A percentile compares a stretch with the other conserved stretches of the same genome.
Evolutionary conservation across 2,329 filamentous ascomycete genomes (phyloP).

Genomic region (Zymoseptoria passerinii): DNA sequence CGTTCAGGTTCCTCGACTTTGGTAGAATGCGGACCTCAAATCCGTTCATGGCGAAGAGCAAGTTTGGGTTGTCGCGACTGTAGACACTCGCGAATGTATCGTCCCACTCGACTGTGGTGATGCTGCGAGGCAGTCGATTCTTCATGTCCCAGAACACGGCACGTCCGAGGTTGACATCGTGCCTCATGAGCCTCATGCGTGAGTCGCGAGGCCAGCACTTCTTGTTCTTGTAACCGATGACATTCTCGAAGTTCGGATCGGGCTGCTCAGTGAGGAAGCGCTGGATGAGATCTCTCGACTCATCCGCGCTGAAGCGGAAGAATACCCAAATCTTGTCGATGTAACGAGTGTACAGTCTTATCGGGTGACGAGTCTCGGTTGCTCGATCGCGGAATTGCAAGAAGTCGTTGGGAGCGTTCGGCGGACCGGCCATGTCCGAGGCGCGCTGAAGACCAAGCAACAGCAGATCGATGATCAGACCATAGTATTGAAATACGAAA

Average conservation of each 20-base stretch:
- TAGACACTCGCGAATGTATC: conserved; percentile 98
- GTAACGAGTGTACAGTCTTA: conserved; percentile 94
- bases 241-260: conserved; percentile 98
- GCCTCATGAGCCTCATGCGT: conserved; percentile 94
- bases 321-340: conserved; percentile 99
- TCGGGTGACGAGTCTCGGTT: conserved; percentile 87
- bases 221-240: conserved; percentile 98
- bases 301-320: conserved; percentile 84
- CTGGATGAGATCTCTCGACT: conserved; percentile 92
- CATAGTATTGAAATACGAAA: conserved; percentile 98
- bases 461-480: conserved; percentile 85
- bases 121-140: conserved; percentile 85
- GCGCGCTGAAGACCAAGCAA: conserved; percentile 88
- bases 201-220: conserved; percentile 99
- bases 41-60: conserved; percentile 95
- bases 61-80: conserved; percentile 92
- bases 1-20: conserved; percentile 88
- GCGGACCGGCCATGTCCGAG: conserved; percentile 94
- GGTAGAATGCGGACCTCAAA: conserved; percentile 96
- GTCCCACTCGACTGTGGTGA: conserved; percentile 98
- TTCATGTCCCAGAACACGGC: conserved; percentile 99
- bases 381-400: conserved; percentile 90
- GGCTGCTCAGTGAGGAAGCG: conserved; percentile 96
- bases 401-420: conserved; percentile 92
- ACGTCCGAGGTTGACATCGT: conserved; percentile 94